These are phyloP conservation scores for Vaccinium macrocarpon DNA, from an alignment of 148 eudicot genomes.

Conservation along the genomic window DNA sequence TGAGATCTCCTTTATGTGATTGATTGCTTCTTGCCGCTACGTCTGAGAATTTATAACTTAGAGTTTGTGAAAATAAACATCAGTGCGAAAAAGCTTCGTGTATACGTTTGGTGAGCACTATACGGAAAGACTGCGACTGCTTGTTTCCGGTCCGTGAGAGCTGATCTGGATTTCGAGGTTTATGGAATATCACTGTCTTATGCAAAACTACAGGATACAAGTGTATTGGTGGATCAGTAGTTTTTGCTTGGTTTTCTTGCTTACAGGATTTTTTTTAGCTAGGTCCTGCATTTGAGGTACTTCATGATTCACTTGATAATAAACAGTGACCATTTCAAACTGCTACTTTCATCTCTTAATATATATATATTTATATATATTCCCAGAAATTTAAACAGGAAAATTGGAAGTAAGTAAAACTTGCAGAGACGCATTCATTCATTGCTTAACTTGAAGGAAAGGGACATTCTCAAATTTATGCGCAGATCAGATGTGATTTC, in stretches of 20 bases:
- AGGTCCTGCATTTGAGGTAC: background rate
- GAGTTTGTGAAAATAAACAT: background rate
- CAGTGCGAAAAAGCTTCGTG: background rate
- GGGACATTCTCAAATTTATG: background rate
- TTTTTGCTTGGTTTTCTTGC: background rate
- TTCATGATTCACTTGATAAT: background rate
- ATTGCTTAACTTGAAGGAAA: constrained; percentile 2
- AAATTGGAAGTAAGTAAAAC: background rate
- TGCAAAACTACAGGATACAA: background rate
- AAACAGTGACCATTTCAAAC: background rate
- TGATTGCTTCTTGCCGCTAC: background rate
- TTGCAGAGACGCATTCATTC: background rate
- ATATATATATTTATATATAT: background rate
- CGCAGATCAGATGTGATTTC: background rate
- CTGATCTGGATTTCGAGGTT: background rate
- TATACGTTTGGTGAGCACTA: background rate
- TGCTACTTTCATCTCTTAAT: background rate
- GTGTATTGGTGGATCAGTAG: background rate
- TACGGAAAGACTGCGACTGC: background rate
- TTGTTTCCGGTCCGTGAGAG: background rate
- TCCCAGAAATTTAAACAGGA: background rate
- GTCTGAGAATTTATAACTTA: background rate
- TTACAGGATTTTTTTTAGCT: background rate
- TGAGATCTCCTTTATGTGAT: background rate
- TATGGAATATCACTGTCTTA: background rate